Evolutionary conservation across 73 alveolate species (phyloP).

Genomic region (Paramecium biaurelia): DNA sequence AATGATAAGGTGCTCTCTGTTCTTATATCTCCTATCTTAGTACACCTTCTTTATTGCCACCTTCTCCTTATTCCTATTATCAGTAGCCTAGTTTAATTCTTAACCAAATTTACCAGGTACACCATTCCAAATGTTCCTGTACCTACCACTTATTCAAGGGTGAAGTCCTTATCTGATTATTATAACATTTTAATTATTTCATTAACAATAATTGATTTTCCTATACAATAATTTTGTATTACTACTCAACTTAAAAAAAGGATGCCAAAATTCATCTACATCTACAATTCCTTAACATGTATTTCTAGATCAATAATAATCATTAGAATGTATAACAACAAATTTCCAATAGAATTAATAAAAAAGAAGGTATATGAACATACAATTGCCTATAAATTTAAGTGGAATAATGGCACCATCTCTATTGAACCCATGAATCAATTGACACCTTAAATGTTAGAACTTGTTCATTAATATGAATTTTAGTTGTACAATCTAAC

Average conservation of each 20-base stretch:
- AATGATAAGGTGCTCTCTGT: constrained; percentile 87
- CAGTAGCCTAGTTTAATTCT: constrained; percentile 66
- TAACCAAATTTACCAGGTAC: constrained; percentile 63
- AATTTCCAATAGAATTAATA: neutral
- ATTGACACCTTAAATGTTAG: neutral
- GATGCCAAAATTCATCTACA: neutral
- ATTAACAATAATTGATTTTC: neutral
- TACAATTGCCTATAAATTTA: neutral
- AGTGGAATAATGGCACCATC: neutral
- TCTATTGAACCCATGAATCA: neutral
- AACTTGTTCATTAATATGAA: neutral
- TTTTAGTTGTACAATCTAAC: neutral
- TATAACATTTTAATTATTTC: constrained; percentile 5
- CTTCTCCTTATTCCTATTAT: constrained; percentile 75
- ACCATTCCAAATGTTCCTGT: constrained; percentile 94
- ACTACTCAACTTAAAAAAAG: neutral
- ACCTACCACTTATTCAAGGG: constrained; percentile 74
- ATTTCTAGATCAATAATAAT: neutral
- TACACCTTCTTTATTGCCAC: constrained; percentile 86
- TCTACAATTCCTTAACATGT: neutral
- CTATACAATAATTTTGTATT: neutral
- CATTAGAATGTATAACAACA: neutral
- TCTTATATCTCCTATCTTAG: constrained; percentile 87
- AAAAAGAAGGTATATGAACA: neutral
- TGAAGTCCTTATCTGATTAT: constrained; percentile 2